A percentile compares a stretch with the other conserved stretches of the same genome.
Conservation (phyloP, 176 grass and related monocot genomes). For the Aegilops tauschii region DNA sequence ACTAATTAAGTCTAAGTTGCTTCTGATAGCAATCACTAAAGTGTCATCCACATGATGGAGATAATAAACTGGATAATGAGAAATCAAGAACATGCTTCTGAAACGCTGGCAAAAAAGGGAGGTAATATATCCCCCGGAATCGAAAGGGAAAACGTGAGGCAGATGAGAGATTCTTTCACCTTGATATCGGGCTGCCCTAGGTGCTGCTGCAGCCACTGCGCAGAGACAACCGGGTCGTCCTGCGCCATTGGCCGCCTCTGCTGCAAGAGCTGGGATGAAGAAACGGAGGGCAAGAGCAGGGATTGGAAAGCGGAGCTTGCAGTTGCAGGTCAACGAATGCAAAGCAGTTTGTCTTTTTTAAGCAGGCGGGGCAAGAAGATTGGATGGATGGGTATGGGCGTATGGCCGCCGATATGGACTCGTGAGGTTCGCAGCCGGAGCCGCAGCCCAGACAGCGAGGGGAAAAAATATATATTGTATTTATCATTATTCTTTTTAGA, state of each 20-base stretch:
- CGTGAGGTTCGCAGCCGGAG: neutral
- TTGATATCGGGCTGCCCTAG: slow-evolving; percentile 66
- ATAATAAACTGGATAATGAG: neutral
- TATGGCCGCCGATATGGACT: neutral
- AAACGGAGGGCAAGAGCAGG: neutral
- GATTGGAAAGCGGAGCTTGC: neutral
- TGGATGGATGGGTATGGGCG: too few relatives aligned
- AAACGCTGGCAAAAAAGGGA: neutral
- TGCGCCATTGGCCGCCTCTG: slow-evolving; percentile 42
- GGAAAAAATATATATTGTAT: too few relatives aligned
- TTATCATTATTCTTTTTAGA: too few relatives aligned
- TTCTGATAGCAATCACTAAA: neutral
- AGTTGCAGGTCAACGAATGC: neutral
- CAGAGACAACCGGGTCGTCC: slow-evolving; percentile 65
- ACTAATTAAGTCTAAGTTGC: neutral
- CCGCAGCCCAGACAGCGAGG: neutral
- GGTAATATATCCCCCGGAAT: neutral
- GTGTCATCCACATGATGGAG: neutral
- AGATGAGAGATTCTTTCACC: slow-evolving; percentile 22
- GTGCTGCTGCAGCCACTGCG: slow-evolving; percentile 69
- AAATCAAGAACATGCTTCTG: slow-evolving; percentile 1
- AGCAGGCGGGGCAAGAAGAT: too few relatives aligned
- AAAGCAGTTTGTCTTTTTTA: neutral
- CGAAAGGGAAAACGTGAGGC: neutral
- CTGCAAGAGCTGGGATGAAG: neutral